phyloP scores from a whole-genome alignment of 257 asterid genomes.

The Solanum paucissectum region DNA sequence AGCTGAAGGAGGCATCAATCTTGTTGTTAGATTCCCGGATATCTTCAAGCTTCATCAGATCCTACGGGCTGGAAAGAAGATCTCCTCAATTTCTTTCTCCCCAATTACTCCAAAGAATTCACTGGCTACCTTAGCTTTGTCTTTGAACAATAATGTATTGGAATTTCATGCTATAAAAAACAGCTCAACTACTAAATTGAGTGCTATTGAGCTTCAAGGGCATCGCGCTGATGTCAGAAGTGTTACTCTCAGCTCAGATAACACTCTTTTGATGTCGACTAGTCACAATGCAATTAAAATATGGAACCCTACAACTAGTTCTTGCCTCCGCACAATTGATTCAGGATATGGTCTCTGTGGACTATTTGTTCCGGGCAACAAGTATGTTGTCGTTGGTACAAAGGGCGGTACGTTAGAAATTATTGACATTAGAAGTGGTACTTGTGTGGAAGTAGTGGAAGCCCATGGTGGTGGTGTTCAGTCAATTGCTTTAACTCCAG shows the following conservation, averaged over 20 bases:
- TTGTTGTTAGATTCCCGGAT: constrained; percentile 49
- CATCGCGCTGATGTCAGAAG: constrained; percentile 87
- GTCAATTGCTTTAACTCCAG: constrained; percentile 51
- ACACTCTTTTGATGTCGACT: constrained; percentile 78
- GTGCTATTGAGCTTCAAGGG: constrained; percentile 73
- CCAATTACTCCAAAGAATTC: constrained; percentile 46
- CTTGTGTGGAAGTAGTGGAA: constrained; percentile 67
- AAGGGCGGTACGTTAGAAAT: no score
- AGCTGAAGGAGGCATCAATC: constrained; percentile 29
- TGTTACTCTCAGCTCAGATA: constrained; percentile 83
- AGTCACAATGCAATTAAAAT: constrained; percentile 42
- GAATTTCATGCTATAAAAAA: constrained; percentile 55
- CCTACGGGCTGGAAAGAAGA: constrained; percentile 62
- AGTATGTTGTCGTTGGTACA: no score
- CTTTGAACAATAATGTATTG: constrained; percentile 59
- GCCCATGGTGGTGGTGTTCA: constrained; percentile 79
- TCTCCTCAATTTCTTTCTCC: constrained; percentile 63
- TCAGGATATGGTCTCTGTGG: no score
- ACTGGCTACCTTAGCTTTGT: constrained; percentile 61
- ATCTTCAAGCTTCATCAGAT: constrained; percentile 64
- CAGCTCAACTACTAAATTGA: constrained; percentile 28
- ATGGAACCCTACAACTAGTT: no score
- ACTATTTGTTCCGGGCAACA: no score
- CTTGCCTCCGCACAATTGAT: no score
- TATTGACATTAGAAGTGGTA: constrained; percentile 57